Evolutionary conservation across 169 alveolate species (phyloP), one percentile per base, ranked within the genome.

Genomic region (Plasmodium sp.): DNA sequence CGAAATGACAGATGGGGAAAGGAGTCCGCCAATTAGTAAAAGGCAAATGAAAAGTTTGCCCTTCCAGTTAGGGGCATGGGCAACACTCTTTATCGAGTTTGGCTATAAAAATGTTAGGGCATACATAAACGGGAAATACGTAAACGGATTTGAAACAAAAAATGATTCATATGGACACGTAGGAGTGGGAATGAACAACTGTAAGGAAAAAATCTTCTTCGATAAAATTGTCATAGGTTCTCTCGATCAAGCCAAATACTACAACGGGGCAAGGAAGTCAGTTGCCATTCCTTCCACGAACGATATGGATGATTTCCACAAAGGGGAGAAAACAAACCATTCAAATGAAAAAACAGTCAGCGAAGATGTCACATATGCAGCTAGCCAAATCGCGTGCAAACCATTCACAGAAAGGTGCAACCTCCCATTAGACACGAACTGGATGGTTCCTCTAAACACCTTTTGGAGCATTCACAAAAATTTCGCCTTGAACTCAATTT

Each of bases 211-310:
- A 90, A 71, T 90, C 39, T 90, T 81, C 81, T 67, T 90, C 22
- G 94, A 90, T 67, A 90, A 90, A 90, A 34, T 90, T 22, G 92
- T 90, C 18, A 90, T 90, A 67, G 94, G 94, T n/a, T 90, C 94
- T 67, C 74, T 90, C 45, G 90, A 90, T 27, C 92, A 90, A 67
- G 91, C 90, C 31, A 90, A 90, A 67, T 81, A 90, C 54, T 90
- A 90, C 74, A 86, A 77, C 4, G 45, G 45, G 36, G 45, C 62
- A 7, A 7, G 77, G 39, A 45, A 81, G 27, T 43, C 84, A 84
- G 14, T 48, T 9, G 6, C 34, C 34, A 67, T 67, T 22, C 39
- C n/a, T 7, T 27, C 77, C 39, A 67, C 36, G 33, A 67, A 67
- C n/a, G 43, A 31, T 22, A 31, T 67, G 5, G 27, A 67, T 27